phyloP scores from a whole-genome alignment of 371 early-diverging fungal genomes.

The Mucor plumbeus region DNA sequence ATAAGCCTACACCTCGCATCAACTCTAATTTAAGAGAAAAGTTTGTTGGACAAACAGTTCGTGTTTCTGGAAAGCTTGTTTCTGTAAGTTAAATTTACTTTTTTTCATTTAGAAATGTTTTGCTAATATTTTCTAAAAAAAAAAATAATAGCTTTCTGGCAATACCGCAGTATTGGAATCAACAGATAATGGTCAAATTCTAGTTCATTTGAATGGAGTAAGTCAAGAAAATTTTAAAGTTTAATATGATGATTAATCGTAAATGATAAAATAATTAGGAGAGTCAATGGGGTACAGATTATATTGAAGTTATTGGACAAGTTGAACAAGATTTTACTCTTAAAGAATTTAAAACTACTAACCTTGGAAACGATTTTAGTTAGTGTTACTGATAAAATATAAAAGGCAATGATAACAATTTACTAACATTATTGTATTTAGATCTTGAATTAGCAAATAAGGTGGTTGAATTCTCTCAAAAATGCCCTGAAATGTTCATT shows the following conservation, averaged over 20 bases:
- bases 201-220: slow-evolving; percentile 59
- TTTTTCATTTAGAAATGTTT: not conserved
- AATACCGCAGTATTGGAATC: slow-evolving; percentile 58
- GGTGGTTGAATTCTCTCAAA: slow-evolving; percentile 48
- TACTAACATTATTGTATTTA: slow-evolving; percentile 13
- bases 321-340: slow-evolving; percentile 44
- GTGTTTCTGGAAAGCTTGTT: slow-evolving; percentile 59
- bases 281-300: slow-evolving; percentile 48
- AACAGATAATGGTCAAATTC: slow-evolving; percentile 55
- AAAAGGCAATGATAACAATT: not conserved
- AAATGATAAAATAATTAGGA: slow-evolving; percentile 26
- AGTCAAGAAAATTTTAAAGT: slow-evolving; percentile 3
- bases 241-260: not conserved
- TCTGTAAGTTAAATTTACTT: slow-evolving; percentile 44
- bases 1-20: slow-evolving; percentile 69
- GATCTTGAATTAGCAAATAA: slow-evolving; percentile 52
- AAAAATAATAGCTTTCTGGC: slow-evolving; percentile 49
- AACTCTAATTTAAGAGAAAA: slow-evolving; percentile 63
- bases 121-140: no score
- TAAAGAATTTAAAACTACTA: slow-evolving; percentile 46
- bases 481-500: slow-evolving; percentile 49
- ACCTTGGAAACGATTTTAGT: slow-evolving; percentile 47
- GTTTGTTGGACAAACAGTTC: slow-evolving; percentile 58
- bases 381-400: slow-evolving; percentile 8
- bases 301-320: slow-evolving; percentile 54